A percentile compares a stretch with the other conserved stretches of the same genome.
These are phyloP conservation scores for Fomitiporia mediterranea DNA, from an alignment of 1,284 basidiomycete species.

Conservation along the genomic window DNA sequence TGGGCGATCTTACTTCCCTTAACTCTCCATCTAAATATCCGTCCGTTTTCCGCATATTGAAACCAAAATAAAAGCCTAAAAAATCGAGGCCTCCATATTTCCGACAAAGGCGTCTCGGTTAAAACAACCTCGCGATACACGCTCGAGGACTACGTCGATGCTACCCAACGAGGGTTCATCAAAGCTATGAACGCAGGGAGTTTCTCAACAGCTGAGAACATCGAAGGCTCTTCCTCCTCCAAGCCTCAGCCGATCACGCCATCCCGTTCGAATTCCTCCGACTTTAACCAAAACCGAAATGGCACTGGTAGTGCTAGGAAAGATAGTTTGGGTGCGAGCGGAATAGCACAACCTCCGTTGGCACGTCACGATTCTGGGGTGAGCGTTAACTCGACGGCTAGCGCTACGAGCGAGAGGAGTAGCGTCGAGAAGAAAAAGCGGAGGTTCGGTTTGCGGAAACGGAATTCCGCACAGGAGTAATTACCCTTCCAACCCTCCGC, in stretches of 20 bases:
- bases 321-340: neutral
- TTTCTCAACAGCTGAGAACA: slow-evolving; percentile 11
- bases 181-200: slow-evolving; percentile 18
- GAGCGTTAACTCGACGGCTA: slow-evolving; percentile 6
- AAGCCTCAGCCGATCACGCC: too few species aligned
- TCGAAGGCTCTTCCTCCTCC: neutral
- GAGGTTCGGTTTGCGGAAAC: neutral
- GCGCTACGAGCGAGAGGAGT: neutral
- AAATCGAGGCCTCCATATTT: slow-evolving; percentile 49
- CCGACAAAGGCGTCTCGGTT: slow-evolving; percentile 53
- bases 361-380: slow-evolving; percentile 6
- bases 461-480: too few species aligned
- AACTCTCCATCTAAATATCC: neutral
- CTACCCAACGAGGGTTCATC: slow-evolving; percentile 48
- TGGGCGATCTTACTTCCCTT: neutral
- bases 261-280: too few species aligned
- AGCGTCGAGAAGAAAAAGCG: slow-evolving; percentile 11
- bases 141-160: slow-evolving; percentile 61
- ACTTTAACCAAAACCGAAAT: too few species aligned
- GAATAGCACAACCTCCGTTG: neutral
- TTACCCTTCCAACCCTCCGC: too few species aligned
- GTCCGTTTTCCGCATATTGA: neutral
- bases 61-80: slow-evolving; percentile 40
- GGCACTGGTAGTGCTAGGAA: too few species aligned
- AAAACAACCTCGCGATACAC: slow-evolving; percentile 56